phyloP scores from a whole-genome alignment of 2,329 filamentous ascomycete species.

The Apiospora marii region DNA sequence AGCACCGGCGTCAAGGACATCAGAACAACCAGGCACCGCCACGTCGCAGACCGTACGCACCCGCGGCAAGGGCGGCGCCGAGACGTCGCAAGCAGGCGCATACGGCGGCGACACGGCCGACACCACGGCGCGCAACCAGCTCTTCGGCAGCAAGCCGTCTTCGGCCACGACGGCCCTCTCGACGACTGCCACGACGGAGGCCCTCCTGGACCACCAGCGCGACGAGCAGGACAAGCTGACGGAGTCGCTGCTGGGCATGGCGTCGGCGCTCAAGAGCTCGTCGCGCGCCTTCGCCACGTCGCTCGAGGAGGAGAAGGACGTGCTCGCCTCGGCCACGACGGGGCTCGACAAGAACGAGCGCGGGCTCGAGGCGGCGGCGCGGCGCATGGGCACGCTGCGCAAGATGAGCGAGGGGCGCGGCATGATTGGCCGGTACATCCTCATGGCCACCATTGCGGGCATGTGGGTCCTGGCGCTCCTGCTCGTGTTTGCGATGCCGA shows the following conservation, averaged over 20 bases:
- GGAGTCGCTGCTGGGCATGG: constrained; percentile 81
- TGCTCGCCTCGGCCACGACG: constrained; percentile 74
- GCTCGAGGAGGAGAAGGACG: constrained; percentile 75
- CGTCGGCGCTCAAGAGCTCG: constrained; percentile 77
- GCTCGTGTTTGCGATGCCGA: constrained; percentile 86
- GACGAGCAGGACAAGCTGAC: constrained; percentile 85
- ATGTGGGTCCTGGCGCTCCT: constrained; percentile 81
- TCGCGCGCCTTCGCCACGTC: constrained; percentile 75
- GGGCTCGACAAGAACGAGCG: constrained; percentile 80
- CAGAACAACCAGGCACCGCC: constrained; percentile 31
- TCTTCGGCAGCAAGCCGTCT: constrained; percentile 51
- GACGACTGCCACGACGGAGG: constrained; percentile 67
- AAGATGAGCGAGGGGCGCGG: constrained; percentile 88
- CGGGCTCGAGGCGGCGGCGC: constrained; percentile 78
- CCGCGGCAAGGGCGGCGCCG: constrained; percentile 11
- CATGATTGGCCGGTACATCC: constrained; percentile 83
- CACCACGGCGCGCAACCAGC: constrained; percentile 47
- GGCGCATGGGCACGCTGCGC: constrained; percentile 78
- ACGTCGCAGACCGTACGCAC: constrained; percentile 43
- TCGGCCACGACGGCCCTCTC: constrained; percentile 45
- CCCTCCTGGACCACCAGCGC: constrained; percentile 78
- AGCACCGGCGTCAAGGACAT: not conserved
- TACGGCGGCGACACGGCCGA: constrained; percentile 26
- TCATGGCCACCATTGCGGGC: constrained; percentile 85
- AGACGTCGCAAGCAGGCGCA: not conserved